A percentile compares a stretch with the other conserved stretches of the same genome.
These are phyloP conservation scores for Hyaloraphidium curvatum DNA, from an alignment of 192 early-diverging fungal species.

Conservation along the genomic window DNA sequence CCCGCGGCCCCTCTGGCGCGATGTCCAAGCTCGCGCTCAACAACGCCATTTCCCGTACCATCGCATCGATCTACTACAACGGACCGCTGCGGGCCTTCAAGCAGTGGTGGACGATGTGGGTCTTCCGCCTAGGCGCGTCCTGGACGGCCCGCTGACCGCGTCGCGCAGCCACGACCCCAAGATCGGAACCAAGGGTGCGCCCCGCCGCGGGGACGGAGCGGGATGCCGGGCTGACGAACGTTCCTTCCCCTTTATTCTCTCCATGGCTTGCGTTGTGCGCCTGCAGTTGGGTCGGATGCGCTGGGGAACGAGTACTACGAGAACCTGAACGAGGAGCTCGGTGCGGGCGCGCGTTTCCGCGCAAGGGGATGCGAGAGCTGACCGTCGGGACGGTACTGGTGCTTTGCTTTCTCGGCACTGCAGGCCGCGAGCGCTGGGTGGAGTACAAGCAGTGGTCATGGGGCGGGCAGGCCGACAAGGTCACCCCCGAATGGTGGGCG, in stretches of 20 bases:
- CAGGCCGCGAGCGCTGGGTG: constrained; percentile 1
- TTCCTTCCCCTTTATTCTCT: too few species aligned
- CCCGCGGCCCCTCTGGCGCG: too few species aligned
- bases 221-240: too few species aligned
- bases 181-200: constrained; percentile 1
- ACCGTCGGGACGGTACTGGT: neutral
- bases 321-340: constrained; percentile 2
- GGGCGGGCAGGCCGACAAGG: neutral
- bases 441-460: neutral
- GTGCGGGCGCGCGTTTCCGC: neutral
- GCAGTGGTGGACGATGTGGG: neutral
- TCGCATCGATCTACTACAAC: neutral
- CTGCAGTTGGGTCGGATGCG: neutral
- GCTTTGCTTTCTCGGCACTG: neutral
- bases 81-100: neutral
- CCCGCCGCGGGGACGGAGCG: too few species aligned
- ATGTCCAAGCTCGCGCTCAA: too few species aligned
- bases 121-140: neutral
- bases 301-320: constrained; percentile 4
- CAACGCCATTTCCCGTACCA: neutral
- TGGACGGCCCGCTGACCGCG: neutral
- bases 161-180: constrained; percentile 1
- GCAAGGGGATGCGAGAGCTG: neutral
- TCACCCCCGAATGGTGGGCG: neutral
- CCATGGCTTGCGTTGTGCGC: too few species aligned